Conservation (phyloP, 257 asterid genomes). For the Thymus mandschuricus region DNA sequence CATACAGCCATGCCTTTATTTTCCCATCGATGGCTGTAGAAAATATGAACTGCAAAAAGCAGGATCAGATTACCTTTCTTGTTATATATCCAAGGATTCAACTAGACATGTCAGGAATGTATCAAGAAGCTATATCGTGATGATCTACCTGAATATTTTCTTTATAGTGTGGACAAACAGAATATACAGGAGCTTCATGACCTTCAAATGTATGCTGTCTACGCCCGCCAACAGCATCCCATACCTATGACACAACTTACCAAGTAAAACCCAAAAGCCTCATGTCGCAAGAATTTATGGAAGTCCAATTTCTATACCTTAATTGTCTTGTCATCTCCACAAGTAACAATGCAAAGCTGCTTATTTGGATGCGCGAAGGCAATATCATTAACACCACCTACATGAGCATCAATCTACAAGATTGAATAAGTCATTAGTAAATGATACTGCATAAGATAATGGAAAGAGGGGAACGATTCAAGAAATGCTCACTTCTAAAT, state of each 20-base stretch:
- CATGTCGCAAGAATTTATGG: conserved; percentile 21
- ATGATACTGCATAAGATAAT: conserved; percentile 18
- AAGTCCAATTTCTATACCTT: conserved; percentile 52
- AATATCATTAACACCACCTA: conserved; percentile 93
- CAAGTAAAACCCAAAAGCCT: conserved; percentile 27
- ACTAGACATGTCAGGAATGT: conserved; percentile 18
- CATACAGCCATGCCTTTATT: conserved; percentile 98
- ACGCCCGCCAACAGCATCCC: conserved; percentile 90
- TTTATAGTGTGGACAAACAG: conserved; percentile 87
- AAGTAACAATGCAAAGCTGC: conserved; percentile 91
- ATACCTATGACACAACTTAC: conserved; percentile 57
- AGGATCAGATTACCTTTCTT: conserved; percentile 27
- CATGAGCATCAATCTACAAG: conserved; percentile 90
- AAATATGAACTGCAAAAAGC: conserved; percentile 78
- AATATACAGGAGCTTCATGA: conserved; percentile 97
- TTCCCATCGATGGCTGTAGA: conserved; percentile 97
- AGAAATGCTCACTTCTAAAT: conserved; percentile 63
- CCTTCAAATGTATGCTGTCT: conserved; percentile 82
- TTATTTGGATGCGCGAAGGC: conserved; percentile 95
- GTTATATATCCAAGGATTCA: conserved; percentile 7
- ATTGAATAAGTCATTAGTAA: conserved; percentile 30
- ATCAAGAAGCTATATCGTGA: conserved; percentile 13
- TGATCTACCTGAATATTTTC: conserved; percentile 54
- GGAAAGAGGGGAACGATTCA: not conserved
- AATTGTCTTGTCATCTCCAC: conserved; percentile 97